Evolutionary conservation across 2,329 filamentous ascomycete genomes (phyloP).

Genomic region (Hawksworthiomyces lignivorus): DNA sequence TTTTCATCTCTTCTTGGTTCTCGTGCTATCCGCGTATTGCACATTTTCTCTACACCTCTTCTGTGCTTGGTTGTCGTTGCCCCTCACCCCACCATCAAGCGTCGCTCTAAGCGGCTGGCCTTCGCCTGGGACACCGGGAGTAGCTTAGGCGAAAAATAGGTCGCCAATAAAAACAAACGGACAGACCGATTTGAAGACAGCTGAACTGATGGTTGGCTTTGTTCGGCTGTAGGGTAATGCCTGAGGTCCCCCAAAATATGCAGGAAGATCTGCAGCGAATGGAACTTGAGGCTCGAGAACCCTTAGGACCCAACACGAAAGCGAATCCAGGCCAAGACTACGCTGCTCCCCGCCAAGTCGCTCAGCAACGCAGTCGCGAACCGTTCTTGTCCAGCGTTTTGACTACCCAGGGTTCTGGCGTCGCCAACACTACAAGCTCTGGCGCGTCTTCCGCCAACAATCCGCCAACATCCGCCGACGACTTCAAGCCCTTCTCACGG

Average conservation of each 20-base stretch:
- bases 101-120: not conserved
- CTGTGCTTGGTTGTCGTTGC: too few relatives aligned
- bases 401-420: constrained; percentile 22
- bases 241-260: constrained; percentile 94
- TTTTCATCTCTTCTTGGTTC: not conserved
- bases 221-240: constrained; percentile 64
- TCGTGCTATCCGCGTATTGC: constrained; percentile 1
- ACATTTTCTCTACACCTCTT: not conserved
- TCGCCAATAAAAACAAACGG: constrained; percentile 4
- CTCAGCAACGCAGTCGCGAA: constrained; percentile 31
- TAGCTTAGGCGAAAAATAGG: constrained; percentile 9
- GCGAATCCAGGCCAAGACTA: constrained; percentile 17
- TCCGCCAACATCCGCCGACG: constrained; percentile 12
- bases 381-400: constrained; percentile 34
- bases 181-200: too few relatives aligned
- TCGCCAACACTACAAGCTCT: constrained; percentile 16
- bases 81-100: constrained; percentile 12
- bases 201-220: too few relatives aligned
- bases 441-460: constrained; percentile 12
- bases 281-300: constrained; percentile 66
- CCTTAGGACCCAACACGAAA: constrained; percentile 25
- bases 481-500: constrained; percentile 35
- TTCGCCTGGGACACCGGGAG: constrained; percentile 3
- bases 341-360: constrained; percentile 7
- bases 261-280: constrained; percentile 88